These are phyloP conservation scores for Coelastrella sp. DNA, from an alignment of 139 green algal genomes.

Conservation along the genomic window DNA sequence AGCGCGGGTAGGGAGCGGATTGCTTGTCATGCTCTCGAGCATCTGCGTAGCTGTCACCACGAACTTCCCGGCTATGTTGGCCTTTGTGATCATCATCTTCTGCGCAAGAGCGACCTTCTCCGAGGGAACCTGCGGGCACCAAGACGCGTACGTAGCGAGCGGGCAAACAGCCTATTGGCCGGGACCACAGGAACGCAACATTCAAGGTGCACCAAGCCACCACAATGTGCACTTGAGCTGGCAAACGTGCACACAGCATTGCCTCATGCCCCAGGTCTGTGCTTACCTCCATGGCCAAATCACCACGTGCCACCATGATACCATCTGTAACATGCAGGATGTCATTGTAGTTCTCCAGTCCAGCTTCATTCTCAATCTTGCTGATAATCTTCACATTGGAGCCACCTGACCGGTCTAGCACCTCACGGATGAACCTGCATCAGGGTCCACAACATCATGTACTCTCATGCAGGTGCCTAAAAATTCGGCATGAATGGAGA, in stretches of 20 bases:
- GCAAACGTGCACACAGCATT: too few species aligned
- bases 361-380: slow-evolving; percentile 86
- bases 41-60: slow-evolving; percentile 60
- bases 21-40: slow-evolving; percentile 80
- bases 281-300: slow-evolving; percentile 82
- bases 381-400: slow-evolving; percentile 80
- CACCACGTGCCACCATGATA: slow-evolving; percentile 86
- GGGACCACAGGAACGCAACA: too few species aligned
- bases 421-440: slow-evolving; percentile 62
- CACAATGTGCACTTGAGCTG: too few species aligned
- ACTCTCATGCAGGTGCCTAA: too few species aligned
- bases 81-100: slow-evolving; percentile 87
- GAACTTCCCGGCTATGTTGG: slow-evolving; percentile 86
- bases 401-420: slow-evolving; percentile 70
- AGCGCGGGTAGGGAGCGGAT: slow-evolving; percentile 79
- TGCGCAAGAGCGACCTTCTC: slow-evolving; percentile 61
- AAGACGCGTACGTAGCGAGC: too few species aligned
- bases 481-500: too few species aligned
- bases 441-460: too few species aligned
- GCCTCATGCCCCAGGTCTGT: too few species aligned
- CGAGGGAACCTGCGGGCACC: slow-evolving; percentile 19
- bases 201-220: too few species aligned
- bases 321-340: slow-evolving; percentile 78
- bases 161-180: too few species aligned
- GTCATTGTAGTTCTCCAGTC: slow-evolving; percentile 68